A percentile compares a stretch with the other conserved stretches of the same genome.
Conservation (phyloP, 192 early-diverging fungal species). For the Rhizophlyctis rosea region DNA sequence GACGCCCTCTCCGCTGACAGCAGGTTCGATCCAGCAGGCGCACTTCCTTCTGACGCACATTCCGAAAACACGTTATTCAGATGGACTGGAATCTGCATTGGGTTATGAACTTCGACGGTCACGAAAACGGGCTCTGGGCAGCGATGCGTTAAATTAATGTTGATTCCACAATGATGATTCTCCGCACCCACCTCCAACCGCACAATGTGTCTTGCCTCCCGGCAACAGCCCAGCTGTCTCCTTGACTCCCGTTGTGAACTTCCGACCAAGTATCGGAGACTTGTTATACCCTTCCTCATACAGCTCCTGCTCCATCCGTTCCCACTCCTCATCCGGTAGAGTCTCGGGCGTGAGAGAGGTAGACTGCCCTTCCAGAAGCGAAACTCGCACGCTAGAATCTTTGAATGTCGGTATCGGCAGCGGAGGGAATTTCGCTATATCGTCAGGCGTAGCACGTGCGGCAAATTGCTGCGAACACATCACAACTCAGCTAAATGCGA, state of each 20-base stretch:
- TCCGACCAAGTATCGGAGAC: slow-evolving; percentile 23
- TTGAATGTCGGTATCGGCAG: slow-evolving; percentile 57
- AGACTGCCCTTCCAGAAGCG: slow-evolving; percentile 25
- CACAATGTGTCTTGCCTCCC: slow-evolving; percentile 58
- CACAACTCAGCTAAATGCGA: too few relatives aligned
- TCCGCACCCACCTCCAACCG: slow-evolving; percentile 74
- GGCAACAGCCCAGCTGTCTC: slow-evolving; percentile 31
- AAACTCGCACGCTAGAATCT: slow-evolving; percentile 26
- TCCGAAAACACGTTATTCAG: slow-evolving; percentile 63
- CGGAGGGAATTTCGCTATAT: slow-evolving; percentile 48
- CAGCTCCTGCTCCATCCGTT: slow-evolving; percentile 64
- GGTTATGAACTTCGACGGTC: slow-evolving; percentile 63
- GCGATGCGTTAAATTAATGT: neutral
- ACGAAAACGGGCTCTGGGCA: slow-evolving; percentile 70
- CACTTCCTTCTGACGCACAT: slow-evolving; percentile 26
- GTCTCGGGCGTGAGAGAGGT: slow-evolving; percentile 31
- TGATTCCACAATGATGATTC: too few relatives aligned
- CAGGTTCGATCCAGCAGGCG: slow-evolving; percentile 24
- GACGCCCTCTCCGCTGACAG: too few relatives aligned
- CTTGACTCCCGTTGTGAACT: slow-evolving; percentile 18
- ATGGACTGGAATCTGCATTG: slow-evolving; percentile 66
- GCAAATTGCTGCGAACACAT: slow-evolving; percentile 27
- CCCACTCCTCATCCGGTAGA: slow-evolving; percentile 57
- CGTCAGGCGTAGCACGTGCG: slow-evolving; percentile 21
- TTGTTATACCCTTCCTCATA: slow-evolving; percentile 49